Conservation (phyloP, 148 eudicot species). For the Rhododendron ovatum region DNA sequence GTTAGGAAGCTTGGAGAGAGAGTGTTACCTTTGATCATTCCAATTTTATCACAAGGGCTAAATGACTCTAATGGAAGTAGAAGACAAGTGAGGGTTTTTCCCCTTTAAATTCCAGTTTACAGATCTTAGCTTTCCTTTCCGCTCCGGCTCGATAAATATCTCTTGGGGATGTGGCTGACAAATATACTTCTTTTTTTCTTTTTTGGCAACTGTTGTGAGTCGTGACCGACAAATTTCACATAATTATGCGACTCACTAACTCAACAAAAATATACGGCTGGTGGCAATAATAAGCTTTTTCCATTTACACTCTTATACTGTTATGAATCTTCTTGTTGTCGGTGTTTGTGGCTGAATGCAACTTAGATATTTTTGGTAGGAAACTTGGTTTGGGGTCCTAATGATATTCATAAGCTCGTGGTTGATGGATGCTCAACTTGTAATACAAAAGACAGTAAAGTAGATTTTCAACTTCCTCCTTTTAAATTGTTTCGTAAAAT, state of each 20-base stretch:
- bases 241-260: background rate
- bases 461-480: background rate
- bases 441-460: background rate
- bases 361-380: background rate
- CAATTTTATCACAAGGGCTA: conserved; percentile 77
- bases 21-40: conserved; percentile 90
- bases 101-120: background rate
- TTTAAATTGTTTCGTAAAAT: background rate
- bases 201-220: background rate
- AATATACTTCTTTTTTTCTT: background rate
- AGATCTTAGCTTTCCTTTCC: background rate
- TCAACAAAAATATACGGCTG: background rate
- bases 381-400: background rate
- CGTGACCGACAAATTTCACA: background rate
- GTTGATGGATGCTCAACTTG: background rate
- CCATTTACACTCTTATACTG: background rate
- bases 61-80: conserved; percentile 70
- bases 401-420: background rate
- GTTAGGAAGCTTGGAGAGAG: conserved; percentile 98
- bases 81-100: conserved; percentile 69
- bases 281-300: background rate
- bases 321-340: background rate
- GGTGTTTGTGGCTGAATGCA: background rate
- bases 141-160: background rate
- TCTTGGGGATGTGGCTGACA: background rate